phyloP scores from a whole-genome alignment of 495 filamentous ascomycete genomes.

The Aspergillus coremiiformis region DNA sequence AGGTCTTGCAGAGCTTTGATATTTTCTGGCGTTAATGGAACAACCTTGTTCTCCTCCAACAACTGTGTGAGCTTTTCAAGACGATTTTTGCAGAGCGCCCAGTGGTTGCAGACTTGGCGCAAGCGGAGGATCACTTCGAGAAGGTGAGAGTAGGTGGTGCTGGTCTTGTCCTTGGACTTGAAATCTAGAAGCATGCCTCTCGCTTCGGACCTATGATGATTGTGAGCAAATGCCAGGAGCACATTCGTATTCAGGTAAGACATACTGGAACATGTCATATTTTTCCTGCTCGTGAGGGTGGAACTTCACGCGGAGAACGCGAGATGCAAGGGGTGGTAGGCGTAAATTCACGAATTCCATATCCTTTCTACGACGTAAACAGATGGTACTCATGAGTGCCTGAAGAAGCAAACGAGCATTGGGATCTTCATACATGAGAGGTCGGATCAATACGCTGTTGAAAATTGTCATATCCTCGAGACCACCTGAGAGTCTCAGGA shows the following conservation, averaged over 20 bases:
- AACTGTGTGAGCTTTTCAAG: slow-evolving; percentile 61
- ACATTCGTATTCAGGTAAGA: slow-evolving; percentile 2
- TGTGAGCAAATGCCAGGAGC: slow-evolving; percentile 10
- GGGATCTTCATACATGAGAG: slow-evolving; percentile 52
- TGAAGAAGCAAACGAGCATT: slow-evolving; percentile 61
- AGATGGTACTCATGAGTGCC: slow-evolving; percentile 73
- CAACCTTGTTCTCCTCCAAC: slow-evolving; percentile 57
- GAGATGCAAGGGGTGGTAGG: slow-evolving; percentile 71
- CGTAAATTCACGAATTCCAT: slow-evolving; percentile 85
- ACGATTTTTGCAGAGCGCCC: slow-evolving; percentile 69
- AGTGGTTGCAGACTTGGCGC: slow-evolving; percentile 84
- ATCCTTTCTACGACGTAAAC: slow-evolving; percentile 76
- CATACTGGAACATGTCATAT: slow-evolving; percentile 67
- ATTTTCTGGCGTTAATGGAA: slow-evolving; percentile 69
- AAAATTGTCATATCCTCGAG: slow-evolving; percentile 70
- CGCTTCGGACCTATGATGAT: slow-evolving; percentile 54
- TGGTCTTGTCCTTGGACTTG: slow-evolving; percentile 39
- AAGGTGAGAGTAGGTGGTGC: slow-evolving; percentile 54
- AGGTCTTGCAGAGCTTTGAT: slow-evolving; percentile 64
- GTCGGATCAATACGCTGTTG: slow-evolving; percentile 64
- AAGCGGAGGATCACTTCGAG: slow-evolving; percentile 79
- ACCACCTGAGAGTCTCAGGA: slow-evolving; percentile 70
- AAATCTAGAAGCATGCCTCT: slow-evolving; percentile 60
- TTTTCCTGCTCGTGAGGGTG: slow-evolving; percentile 67
- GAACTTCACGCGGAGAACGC: slow-evolving; percentile 72